These are phyloP conservation scores for Erodium chrysanthum DNA, from an alignment of 441 rosid species.

Conservation along the genomic window DNA sequence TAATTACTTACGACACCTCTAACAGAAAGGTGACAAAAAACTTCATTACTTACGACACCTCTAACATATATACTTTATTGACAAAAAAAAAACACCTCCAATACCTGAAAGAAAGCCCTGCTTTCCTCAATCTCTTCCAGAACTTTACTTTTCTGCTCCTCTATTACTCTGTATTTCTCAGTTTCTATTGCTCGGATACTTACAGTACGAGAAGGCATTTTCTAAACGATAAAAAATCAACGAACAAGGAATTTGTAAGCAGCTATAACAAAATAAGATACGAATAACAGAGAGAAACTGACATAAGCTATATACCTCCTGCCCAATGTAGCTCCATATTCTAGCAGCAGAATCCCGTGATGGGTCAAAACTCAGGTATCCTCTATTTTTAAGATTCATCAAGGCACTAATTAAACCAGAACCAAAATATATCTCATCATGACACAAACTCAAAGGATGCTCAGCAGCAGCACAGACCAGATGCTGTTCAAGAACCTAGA, in stretches of 20 bases:
- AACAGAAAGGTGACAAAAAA: slow-evolving; percentile 4
- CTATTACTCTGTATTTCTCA: slow-evolving; percentile 55
- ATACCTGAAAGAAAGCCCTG: slow-evolving; percentile 91
- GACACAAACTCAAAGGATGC: slow-evolving; percentile 58
- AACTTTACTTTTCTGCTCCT: slow-evolving; percentile 35
- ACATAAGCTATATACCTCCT: slow-evolving; percentile 39
- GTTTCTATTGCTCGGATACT: slow-evolving; percentile 80
- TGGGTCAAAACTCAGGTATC: slow-evolving; percentile 44
- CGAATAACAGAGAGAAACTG: background rate
- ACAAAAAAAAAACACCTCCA: slow-evolving; percentile 8
- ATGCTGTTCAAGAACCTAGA: slow-evolving; percentile 84
- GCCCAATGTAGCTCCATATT: slow-evolving; percentile 75
- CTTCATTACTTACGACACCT: background rate
- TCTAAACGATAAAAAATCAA: slow-evolving; percentile 30
- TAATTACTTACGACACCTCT: background rate
- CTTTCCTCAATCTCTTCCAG: slow-evolving; percentile 97
- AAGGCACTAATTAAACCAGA: slow-evolving; percentile 41
- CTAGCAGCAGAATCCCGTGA: slow-evolving; percentile 45
- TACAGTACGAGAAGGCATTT: slow-evolving; percentile 51
- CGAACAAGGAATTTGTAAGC: background rate
- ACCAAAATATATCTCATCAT: slow-evolving; percentile 74
- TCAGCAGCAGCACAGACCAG: slow-evolving; percentile 77
- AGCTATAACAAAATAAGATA: background rate
- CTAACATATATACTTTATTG: background rate
- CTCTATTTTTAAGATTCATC: slow-evolving; percentile 45